Percentiles rank a stretch among this genome's conserved stretches.
Evolutionary conservation across 2,329 filamentous ascomycete species (phyloP).

Genomic region (Cladorrhinum sp.): DNA sequence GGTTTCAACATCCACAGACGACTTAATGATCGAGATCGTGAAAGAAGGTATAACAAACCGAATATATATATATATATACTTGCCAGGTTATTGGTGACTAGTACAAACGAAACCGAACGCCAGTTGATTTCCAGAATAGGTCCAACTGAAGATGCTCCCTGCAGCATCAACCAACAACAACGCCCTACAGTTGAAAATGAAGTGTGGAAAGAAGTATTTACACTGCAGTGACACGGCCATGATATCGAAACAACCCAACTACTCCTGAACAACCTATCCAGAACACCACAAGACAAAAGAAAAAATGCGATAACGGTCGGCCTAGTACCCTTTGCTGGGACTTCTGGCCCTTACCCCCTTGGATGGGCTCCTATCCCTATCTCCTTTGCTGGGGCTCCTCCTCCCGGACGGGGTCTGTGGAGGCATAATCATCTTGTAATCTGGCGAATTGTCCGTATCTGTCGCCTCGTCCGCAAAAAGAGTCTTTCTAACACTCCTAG

Average conservation of each 20-base stretch:
- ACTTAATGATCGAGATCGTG: no score
- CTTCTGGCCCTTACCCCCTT: conserved; percentile 35
- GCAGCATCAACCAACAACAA: neutral
- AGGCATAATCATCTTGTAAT: conserved; percentile 41
- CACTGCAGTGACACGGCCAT: conserved; percentile 7
- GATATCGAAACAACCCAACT: neutral
- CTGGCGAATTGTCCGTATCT: conserved; percentile 52
- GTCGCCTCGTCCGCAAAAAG: conserved; percentile 42
- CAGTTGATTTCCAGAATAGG: neutral
- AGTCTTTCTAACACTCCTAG: conserved; percentile 43
- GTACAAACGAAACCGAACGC: neutral
- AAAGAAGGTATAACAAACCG: no score
- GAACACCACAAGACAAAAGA: neutral
- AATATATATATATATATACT: no score
- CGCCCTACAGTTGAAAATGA: neutral
- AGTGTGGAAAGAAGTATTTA: neutral
- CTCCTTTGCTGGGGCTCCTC: conserved; percentile 49
- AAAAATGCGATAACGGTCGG: neutral
- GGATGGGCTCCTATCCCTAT: conserved; percentile 47
- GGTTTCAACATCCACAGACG: no score
- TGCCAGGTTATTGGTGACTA: no score
- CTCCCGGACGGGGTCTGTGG: conserved; percentile 46
- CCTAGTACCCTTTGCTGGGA: conserved; percentile 22
- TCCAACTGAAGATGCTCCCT: neutral
- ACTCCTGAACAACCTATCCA: neutral